Evolutionary conservation across 441 rosid genomes (phyloP).

Genomic region (Breynia disticha): DNA sequence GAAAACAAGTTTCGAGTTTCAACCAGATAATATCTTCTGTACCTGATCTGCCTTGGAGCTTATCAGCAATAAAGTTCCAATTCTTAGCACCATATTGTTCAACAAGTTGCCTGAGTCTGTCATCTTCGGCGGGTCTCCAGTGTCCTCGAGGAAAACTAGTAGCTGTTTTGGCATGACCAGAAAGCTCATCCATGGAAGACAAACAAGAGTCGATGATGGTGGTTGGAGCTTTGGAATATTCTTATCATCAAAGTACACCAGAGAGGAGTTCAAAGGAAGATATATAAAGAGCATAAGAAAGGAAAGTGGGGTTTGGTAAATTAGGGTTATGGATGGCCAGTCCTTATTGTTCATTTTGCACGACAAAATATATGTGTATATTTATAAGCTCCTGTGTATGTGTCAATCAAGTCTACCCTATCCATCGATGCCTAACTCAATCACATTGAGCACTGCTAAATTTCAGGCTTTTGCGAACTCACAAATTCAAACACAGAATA

Average conservation of each 20-base stretch:
- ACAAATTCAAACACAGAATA: too few species aligned
- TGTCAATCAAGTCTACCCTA: too few species aligned
- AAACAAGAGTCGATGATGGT: too few species aligned
- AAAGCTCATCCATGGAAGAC: too few species aligned
- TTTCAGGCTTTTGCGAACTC: too few species aligned
- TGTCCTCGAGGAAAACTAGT: constrained; percentile 64
- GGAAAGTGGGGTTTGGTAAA: constrained; percentile 44
- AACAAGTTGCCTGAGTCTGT: constrained; percentile 73
- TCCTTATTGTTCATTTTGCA: constrained; percentile 71
- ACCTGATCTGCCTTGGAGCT: constrained; percentile 93
- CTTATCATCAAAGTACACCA: constrained; percentile 15
- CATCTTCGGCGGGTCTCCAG: constrained; percentile 93
- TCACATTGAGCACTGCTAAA: too few species aligned
- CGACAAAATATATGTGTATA: constrained; percentile 30
- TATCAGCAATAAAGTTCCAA: constrained; percentile 90
- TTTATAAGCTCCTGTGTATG: not conserved
- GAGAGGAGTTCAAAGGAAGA: constrained; percentile 26
- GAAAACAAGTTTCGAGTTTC: too few species aligned
- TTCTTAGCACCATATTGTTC: constrained; percentile 80
- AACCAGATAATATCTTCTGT: not conserved
- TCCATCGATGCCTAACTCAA: too few species aligned
- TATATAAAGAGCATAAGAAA: constrained; percentile 28
- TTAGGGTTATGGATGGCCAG: constrained; percentile 59
- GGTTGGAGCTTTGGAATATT: too few species aligned
- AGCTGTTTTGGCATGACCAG: constrained; percentile 2